Evolutionary conservation across 257 asterid genomes (phyloP).

Genomic region (Solanum acaule): DNA sequence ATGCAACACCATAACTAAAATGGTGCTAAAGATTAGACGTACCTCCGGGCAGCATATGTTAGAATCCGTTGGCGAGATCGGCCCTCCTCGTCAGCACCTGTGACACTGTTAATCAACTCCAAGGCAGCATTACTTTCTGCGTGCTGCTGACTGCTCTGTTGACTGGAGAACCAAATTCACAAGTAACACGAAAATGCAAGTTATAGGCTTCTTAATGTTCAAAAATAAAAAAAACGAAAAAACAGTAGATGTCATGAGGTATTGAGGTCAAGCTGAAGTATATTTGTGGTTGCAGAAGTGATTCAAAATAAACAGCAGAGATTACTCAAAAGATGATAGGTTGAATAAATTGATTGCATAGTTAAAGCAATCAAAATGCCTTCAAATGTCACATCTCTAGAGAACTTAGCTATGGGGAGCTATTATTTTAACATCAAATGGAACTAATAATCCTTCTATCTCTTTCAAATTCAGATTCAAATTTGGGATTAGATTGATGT

Average conservation of each 20-base stretch:
- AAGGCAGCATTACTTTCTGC: slow-evolving; percentile 75
- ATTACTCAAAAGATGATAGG: neutral
- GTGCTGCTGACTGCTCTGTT: slow-evolving; percentile 43
- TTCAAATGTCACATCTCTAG: neutral
- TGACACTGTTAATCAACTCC: slow-evolving; percentile 86
- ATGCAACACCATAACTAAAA: neutral
- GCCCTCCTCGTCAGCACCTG: slow-evolving; percentile 92
- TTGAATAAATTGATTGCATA: neutral
- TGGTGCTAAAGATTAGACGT: slow-evolving; percentile 8
- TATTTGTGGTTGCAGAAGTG: neutral
- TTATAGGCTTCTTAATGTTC: neutral
- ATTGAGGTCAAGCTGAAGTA: neutral
- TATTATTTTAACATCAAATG: neutral
- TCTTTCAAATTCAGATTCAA: neutral
- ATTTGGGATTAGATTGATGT: neutral
- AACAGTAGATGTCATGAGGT: neutral
- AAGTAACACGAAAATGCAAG: slow-evolving; percentile 3
- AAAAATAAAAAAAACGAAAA: neutral
- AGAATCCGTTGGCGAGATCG: slow-evolving; percentile 97
- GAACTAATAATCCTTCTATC: neutral
- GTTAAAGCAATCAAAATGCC: neutral
- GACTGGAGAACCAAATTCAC: slow-evolving; percentile 32
- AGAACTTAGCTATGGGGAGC: neutral
- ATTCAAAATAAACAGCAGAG: neutral
- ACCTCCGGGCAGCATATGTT: slow-evolving; percentile 96